Evolutionary conservation across 2,329 filamentous ascomycete species (phyloP).

Genomic region (Helicocarpus griseus): DNA sequence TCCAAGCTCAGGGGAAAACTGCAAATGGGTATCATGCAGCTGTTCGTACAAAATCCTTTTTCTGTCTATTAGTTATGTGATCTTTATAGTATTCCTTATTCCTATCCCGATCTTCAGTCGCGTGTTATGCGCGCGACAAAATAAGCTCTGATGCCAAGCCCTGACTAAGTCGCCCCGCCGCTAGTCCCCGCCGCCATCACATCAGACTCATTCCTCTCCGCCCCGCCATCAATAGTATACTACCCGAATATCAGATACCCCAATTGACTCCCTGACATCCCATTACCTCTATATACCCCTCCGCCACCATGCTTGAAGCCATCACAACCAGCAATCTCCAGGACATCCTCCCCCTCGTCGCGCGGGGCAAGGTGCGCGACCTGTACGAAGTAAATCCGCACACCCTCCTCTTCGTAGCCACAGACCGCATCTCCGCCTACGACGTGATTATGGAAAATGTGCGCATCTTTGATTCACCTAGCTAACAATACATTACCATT

Average conservation of each 20-base stretch:
- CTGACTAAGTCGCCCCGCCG: background rate
- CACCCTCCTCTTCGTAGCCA: slow-evolving; percentile 71
- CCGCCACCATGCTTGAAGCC: slow-evolving; percentile 24
- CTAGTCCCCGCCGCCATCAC: background rate
- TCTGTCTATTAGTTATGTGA: background rate
- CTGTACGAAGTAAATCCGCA: slow-evolving; percentile 62
- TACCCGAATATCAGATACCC: background rate
- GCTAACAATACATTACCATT: too few species aligned
- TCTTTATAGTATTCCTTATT: background rate
- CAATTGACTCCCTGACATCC: background rate
- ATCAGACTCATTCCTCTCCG: background rate
- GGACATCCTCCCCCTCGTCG: slow-evolving; percentile 40
- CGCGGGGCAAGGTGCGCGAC: slow-evolving; percentile 68
- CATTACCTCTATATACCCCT: background rate
- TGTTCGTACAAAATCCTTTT: background rate
- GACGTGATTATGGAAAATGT: slow-evolving; percentile 83
- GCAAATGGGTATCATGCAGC: background rate
- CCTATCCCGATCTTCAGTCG: background rate
- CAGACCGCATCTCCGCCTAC: slow-evolving; percentile 89
- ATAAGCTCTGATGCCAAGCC: slow-evolving; percentile 1
- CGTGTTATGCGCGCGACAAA: background rate
- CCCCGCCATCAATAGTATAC: background rate
- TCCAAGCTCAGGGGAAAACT: background rate
- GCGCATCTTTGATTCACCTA: too few species aligned
- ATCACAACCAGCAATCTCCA: slow-evolving; percentile 35